phyloP scores from a whole-genome alignment of 768 basidiomycete species.

The Xanthoconium purpureum region DNA sequence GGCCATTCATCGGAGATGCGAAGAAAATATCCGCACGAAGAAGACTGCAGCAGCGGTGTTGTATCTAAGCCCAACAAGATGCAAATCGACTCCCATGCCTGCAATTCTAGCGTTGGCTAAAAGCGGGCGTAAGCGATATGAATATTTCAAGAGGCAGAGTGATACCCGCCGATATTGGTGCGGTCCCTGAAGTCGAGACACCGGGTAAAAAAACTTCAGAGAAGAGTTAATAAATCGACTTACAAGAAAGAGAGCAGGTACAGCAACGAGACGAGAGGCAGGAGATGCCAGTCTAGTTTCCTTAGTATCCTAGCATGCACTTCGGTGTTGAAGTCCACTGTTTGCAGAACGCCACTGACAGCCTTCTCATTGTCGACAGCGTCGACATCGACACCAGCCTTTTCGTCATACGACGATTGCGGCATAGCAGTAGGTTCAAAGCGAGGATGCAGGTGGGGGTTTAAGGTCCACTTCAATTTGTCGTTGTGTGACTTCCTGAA shows the following conservation, averaged over 20 bases:
- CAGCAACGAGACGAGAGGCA: constrained; percentile 15
- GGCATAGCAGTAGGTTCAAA: constrained; percentile 2
- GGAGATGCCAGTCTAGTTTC: constrained; percentile 22
- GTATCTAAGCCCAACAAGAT: constrained; percentile 35
- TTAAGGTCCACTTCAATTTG: constrained; percentile 8
- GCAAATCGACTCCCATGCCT: constrained; percentile 41
- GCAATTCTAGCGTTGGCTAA: constrained; percentile 44
- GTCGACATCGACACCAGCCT: constrained; percentile 1
- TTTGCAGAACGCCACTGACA: background rate
- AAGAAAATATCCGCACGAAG: constrained; percentile 25
- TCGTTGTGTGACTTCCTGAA: background rate
- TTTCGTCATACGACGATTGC: background rate
- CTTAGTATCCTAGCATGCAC: constrained; percentile 8
- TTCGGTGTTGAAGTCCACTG: background rate
- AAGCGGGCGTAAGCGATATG: constrained; percentile 2
- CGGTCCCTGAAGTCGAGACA: constrained; percentile 35
- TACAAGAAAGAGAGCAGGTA: constrained; percentile 22
- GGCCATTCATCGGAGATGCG: background rate
- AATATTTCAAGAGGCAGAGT: background rate
- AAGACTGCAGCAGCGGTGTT: constrained; percentile 40
- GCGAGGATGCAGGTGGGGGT: background rate
- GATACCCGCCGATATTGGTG: constrained; percentile 39
- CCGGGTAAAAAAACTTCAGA: background rate
- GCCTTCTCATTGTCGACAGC: constrained; percentile 5
- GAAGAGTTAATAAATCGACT: background rate